Percentiles rank a stretch among this genome's conserved stretches.
phyloP scores from a whole-genome alignment of 208 protist species.

The Porcisia deanei region DNA sequence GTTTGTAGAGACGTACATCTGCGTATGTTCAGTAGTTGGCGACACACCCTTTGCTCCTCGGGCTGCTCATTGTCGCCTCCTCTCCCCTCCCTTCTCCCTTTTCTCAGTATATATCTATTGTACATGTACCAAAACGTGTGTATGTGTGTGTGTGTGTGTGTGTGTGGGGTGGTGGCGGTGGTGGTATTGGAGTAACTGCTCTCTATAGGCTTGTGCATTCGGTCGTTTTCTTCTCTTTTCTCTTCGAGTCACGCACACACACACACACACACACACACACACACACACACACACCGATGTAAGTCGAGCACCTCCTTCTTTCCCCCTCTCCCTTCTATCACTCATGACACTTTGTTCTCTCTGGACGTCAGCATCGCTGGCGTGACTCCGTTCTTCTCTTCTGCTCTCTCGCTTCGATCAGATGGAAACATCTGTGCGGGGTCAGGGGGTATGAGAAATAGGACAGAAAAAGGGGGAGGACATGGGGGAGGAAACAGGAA shows the following conservation, averaged over 20 bases:
- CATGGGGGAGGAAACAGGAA: neutral
- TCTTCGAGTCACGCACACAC: neutral
- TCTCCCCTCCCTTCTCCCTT: neutral
- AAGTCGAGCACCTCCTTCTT: neutral
- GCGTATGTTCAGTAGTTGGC: too few species aligned
- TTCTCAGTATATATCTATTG: neutral
- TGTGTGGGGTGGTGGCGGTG: neutral
- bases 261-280: neutral
- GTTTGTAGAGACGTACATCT: too few species aligned
- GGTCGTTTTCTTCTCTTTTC: neutral
- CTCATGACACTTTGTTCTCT: neutral
- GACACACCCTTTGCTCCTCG: neutral
- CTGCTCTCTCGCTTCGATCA: neutral
- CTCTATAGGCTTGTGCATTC: neutral
- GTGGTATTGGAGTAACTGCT: neutral
- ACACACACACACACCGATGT: neutral
- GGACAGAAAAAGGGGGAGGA: neutral
- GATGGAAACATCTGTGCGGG: too few species aligned
- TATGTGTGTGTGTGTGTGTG: neutral
- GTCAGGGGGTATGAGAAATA: neutral
- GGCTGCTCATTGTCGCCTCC: neutral
- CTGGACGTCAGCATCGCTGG: neutral
- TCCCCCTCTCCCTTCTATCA: neutral
- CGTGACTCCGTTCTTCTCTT: neutral
- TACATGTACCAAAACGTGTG: neutral